Conservation (phyloP, 179 eudicot genomes). For the Spergularia azorica region DNA sequence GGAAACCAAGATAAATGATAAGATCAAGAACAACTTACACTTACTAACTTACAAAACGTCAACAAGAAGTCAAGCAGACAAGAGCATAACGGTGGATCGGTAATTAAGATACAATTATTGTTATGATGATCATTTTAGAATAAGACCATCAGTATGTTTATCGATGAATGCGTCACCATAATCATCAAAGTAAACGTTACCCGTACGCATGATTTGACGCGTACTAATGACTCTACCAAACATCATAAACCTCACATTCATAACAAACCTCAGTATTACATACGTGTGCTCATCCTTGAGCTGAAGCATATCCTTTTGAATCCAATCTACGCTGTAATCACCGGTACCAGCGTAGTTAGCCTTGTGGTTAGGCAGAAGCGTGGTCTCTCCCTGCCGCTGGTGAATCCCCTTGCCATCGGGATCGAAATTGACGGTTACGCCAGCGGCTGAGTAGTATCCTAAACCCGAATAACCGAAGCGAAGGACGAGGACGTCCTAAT, state of each 20-base stretch:
- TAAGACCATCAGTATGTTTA: neutral
- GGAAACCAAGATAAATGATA: no score
- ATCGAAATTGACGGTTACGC: neutral
- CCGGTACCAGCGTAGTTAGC: neutral
- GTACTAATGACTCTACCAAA: neutral
- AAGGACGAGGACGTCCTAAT: neutral
- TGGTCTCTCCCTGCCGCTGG: neutral
- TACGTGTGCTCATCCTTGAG: neutral
- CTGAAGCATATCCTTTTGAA: neutral
- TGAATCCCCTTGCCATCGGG: neutral
- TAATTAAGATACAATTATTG: no score
- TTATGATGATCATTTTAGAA: neutral
- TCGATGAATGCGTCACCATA: neutral
- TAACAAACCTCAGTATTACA: neutral
- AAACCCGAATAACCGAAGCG: neutral
- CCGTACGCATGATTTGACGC: conserved; percentile 1
- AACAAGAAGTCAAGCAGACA: no score
- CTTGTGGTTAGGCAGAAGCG: no score
- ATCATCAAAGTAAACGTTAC: neutral
- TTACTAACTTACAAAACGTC: no score
- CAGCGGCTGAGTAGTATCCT: neutral
- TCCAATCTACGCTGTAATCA: rapidly evolving
- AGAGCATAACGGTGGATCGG: no score
- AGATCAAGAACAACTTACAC: no score
- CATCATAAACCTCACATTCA: neutral